Percentiles rank a stretch among this genome's conserved stretches.
phyloP scores from a whole-genome alignment of 2,329 filamentous ascomycete genomes.

The Sporothrix variecibatus region DNA sequence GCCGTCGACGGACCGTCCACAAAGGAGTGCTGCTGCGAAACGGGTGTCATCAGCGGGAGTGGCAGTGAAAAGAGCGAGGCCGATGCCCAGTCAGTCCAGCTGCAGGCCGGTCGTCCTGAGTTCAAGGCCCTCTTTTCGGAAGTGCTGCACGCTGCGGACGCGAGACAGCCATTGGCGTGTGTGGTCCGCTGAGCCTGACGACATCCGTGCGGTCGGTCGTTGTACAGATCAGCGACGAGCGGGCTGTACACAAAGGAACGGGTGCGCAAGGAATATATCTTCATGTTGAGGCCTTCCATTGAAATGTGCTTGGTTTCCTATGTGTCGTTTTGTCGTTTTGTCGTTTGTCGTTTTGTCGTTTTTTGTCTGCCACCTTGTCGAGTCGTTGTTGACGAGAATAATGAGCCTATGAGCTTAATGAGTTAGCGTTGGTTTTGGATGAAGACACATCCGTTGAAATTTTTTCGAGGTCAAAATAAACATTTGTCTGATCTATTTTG shows the following conservation, averaged over 20 bases:
- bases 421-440: not conserved
- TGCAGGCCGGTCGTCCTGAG: not conserved
- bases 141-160: not conserved
- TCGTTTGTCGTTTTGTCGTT: not conserved
- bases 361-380: not conserved
- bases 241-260: not conserved
- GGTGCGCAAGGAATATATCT: not conserved
- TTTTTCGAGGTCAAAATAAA: not conserved
- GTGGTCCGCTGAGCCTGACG: conserved; percentile 7
- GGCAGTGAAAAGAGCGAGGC: not conserved
- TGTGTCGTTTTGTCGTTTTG: not conserved
- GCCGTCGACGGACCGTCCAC: not conserved
- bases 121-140: not conserved
- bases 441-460: not conserved
- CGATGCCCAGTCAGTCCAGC: not conserved
- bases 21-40: not conserved
- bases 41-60: not conserved
- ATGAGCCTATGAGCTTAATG: not conserved
- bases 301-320: not conserved
- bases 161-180: not conserved
- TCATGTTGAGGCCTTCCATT: not conserved
- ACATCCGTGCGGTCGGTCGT: not conserved
- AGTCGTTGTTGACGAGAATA: not conserved
- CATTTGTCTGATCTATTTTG: no score
- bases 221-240: conserved; percentile 5